A percentile compares a stretch with the other conserved stretches of the same genome.
Evolutionary conservation across 2,329 filamentous ascomycete genomes (phyloP).

Genomic region (Xylariaceae sp.): DNA sequence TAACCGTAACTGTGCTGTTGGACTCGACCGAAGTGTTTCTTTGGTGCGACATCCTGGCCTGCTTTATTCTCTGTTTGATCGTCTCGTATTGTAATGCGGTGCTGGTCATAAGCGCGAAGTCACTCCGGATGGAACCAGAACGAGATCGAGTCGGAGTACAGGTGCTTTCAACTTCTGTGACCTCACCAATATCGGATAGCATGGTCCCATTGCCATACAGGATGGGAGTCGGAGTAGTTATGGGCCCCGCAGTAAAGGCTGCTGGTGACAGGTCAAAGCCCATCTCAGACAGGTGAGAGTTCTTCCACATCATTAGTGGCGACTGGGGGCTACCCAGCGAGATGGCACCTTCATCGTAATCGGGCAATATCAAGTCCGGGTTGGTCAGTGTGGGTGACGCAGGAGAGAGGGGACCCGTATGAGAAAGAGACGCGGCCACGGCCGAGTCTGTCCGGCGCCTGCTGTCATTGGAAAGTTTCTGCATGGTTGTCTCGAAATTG

Average conservation of each 20-base stretch:
- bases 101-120: conserved; percentile 26
- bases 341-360: conserved; percentile 56
- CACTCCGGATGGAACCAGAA: conserved; percentile 33
- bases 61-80: conserved; percentile 40
- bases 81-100: conserved; percentile 34
- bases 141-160: conserved; percentile 38
- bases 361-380: conserved; percentile 89
- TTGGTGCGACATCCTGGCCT: conserved; percentile 38
- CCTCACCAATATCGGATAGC: conserved; percentile 60
- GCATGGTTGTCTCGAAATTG: conserved; percentile 21
- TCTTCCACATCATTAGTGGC: conserved; percentile 49
- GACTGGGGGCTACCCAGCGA: conserved; percentile 49
- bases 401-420: conserved; percentile 46
- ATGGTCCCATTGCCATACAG: conserved; percentile 66
- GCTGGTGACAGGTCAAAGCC: conserved; percentile 41
- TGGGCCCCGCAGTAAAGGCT: conserved; percentile 38
- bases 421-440: conserved; percentile 14
- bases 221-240: conserved; percentile 56
- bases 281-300: conserved; percentile 36
- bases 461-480: conserved; percentile 23
- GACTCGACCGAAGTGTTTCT: conserved; percentile 55
- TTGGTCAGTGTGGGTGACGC: conserved; percentile 85
- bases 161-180: conserved; percentile 49
- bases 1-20: conserved; percentile 54
- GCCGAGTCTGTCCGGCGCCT: conserved; percentile 19